Base-by-base conservation (phyloP, 257 asterid genomes). In the Capsicum chinense region DNA sequence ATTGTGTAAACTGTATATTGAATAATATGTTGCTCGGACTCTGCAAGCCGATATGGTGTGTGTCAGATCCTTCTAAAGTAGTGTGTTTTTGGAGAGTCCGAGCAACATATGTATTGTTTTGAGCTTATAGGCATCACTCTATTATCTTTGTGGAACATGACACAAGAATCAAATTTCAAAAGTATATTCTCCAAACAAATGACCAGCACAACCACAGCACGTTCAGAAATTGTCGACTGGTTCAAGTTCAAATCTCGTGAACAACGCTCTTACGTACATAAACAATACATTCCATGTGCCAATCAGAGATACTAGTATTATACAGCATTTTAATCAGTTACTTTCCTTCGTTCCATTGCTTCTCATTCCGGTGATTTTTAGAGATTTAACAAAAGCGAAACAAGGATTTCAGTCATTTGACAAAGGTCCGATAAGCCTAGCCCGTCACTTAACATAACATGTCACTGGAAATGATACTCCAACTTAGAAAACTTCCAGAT, bases 181-280 rank as follows among this genome's bases (percentile, higher is more conserved):
- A 71, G 37, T 10, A 10, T n/a, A 13, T 48, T 71, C 57, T 71
- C 37, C 37, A 71, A 16, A 70, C 57, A 70, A 42, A 71, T n/a
- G 1, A n/a, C 2, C 57, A 44, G 14, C 44, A 50, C 62, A 50
- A 50, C 21, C 21, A 74, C 50, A 50, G 58, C 4, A 76, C 21
- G 63, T 7, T 14, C 47, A 76, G 63, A 76, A 26, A 33, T 76
- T 52, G 48, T 50, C 26, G 63, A 50, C 14, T 4, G 47, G 47
- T 76, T 76, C 63, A 52, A 21, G 60, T 52, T 74, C 81, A 76
- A 52, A 26, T 13, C 21, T 35, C 81, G 52, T 10, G 52, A 47
- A 58, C 12, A 58, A 7, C 42, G 47, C 42, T 47, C 42, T 6
- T 2, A 5, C 48, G 42, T 48, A 19, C 60, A 19, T 21, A 13